These are phyloP conservation scores for Zymoseptoria crescenta DNA, from an alignment of 2,329 filamentous ascomycete genomes.

Conservation along the genomic window DNA sequence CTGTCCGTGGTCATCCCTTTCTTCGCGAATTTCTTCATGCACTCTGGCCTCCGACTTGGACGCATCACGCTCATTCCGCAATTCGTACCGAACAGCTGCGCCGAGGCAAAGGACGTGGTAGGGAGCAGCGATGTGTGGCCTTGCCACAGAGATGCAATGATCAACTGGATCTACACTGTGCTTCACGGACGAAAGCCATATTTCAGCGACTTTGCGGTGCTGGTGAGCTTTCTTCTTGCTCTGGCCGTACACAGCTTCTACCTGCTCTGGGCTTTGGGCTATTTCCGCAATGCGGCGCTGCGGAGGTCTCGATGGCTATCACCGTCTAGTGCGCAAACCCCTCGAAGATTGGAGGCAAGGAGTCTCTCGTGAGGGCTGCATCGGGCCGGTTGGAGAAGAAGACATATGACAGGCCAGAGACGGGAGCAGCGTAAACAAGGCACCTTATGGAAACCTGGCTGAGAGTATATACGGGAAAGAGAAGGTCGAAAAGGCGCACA, in stretches of 20 bases:
- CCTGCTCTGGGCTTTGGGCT: not conserved
- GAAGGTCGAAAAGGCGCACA: too few relatives aligned
- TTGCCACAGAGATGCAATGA: not conserved
- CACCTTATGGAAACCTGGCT: too few relatives aligned
- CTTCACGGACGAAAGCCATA: not conserved
- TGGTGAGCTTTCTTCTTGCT: not conserved
- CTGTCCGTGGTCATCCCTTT: not conserved
- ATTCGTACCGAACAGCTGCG: not conserved
- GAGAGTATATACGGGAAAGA: too few relatives aligned
- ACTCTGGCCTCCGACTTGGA: not conserved
- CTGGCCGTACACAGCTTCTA: not conserved
- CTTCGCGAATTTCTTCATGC: not conserved
- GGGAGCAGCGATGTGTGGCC: not conserved
- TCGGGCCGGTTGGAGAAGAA: too few relatives aligned
- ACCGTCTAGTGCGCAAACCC: not conserved
- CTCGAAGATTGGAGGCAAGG: not conserved
- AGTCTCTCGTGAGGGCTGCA: too few relatives aligned
- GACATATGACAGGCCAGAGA: too few relatives aligned
- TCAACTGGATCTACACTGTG: not conserved
- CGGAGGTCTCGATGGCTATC: not conserved
- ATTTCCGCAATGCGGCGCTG: not conserved
- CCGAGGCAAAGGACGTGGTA: not conserved
- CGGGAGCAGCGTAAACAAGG: too few relatives aligned
- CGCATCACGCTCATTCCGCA: not conserved
- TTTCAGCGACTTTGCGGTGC: not conserved